Evolutionary conservation across 495 filamentous ascomycete genomes (phyloP), one percentile per base, ranked within the genome.

Genomic region (Xylaria bambusicola): DNA sequence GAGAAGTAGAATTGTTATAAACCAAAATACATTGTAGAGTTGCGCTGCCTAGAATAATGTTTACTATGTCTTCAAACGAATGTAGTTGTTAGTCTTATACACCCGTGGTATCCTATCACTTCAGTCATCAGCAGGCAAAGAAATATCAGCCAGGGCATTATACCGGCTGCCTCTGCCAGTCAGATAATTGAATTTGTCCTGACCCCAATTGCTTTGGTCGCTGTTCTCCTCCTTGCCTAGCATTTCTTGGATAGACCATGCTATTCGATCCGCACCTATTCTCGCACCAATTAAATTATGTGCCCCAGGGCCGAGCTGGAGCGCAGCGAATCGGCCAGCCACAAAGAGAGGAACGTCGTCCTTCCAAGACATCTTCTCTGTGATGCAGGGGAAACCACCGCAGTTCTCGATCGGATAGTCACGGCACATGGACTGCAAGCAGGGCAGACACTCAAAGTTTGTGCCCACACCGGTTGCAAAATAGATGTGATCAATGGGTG

Each of bases 261-360:
- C 77, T 42, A 88, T 79, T 51, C 84, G 72, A 72, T 88, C 85
- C 2, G 85, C 84, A 3, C 84, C 84, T 40, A 82, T 65, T 52
- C 84, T 79, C n/a, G 84, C 83, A 5, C 85, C 85, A 52, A 85
- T 85, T 3, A 88, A 72, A 69, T 88, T 87, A 15, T 78, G 79
- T 1, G 84, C 84, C 12, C 77, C 82, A 29, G 84, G 86, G 2
- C 86, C 85, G 6, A 88, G 70, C 27, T 83, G 74, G 40, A 88
- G 63, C 6, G 74, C 79, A 0, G 81, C 85, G 56, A 88, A 71
- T 56, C 82, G 73, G 15, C 85, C 86, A 0, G 84, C 82, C 53
- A 86, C 65, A 62, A 87, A 88, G 6, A 88, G 66, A 3, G 85
- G 85, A 5, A 87, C 79, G 50, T 81, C 82, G 4, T 80, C 65